A percentile compares a stretch with the other conserved stretches of the same genome.
Evolutionary conservation across 345 rosid species (phyloP).

Genomic region (Ailanthus altissimus): DNA sequence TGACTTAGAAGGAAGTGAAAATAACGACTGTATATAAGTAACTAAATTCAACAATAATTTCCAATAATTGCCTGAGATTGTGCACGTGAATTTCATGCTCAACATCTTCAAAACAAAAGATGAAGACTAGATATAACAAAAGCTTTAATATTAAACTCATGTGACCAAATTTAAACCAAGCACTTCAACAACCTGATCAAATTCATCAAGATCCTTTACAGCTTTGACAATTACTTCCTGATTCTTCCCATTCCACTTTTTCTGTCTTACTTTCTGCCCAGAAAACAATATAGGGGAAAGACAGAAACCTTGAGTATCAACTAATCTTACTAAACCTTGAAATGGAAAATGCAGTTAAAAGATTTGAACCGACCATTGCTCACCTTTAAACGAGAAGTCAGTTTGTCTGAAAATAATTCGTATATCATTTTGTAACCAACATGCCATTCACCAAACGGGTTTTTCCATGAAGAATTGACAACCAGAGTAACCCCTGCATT

Average conservation of each 20-base stretch:
- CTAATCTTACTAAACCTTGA: slow-evolving; percentile 12
- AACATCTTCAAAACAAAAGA: slow-evolving; percentile 7
- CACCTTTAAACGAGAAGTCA: slow-evolving; percentile 88
- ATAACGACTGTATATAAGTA: slow-evolving; percentile 1
- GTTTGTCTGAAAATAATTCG: slow-evolving; percentile 63
- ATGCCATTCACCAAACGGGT: slow-evolving; percentile 93
- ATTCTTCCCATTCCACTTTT: slow-evolving; percentile 84
- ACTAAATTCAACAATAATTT: background rate
- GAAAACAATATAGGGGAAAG: slow-evolving; percentile 4
- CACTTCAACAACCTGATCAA: slow-evolving; percentile 64
- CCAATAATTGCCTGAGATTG: background rate
- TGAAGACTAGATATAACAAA: slow-evolving; percentile 6
- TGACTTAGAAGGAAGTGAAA: background rate
- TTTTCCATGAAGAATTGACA: slow-evolving; percentile 87
- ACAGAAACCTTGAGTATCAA: background rate
- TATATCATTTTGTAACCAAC: slow-evolving; percentile 87
- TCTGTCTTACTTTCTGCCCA: slow-evolving; percentile 75
- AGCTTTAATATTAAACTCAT: background rate
- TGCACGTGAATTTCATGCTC: background rate
- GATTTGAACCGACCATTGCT: background rate
- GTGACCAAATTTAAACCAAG: slow-evolving; percentile 14
- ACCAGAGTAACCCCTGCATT: slow-evolving; percentile 60
- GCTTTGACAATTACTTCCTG: slow-evolving; percentile 87
- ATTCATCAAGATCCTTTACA: slow-evolving; percentile 70
- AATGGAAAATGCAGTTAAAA: slow-evolving; percentile 23